A percentile compares a stretch with the other conserved stretches of the same genome.
Evolutionary conservation across 495 filamentous ascomycete genomes (phyloP).

Genomic region (Penicillium atrosanguineum): DNA sequence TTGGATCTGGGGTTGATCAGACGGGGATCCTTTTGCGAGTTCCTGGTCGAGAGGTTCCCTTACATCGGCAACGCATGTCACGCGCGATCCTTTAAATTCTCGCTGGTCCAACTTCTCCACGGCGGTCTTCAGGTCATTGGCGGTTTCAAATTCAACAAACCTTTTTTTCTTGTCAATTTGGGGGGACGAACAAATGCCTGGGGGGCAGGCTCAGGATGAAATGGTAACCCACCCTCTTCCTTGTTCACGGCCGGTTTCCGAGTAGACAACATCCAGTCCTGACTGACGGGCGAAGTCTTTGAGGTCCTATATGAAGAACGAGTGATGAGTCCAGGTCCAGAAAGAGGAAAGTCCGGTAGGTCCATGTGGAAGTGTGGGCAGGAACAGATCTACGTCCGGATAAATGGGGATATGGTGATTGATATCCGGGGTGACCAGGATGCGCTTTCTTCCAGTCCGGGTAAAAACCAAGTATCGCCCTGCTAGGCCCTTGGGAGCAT

Average conservation of each 20-base stretch:
- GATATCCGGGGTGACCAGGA: constrained; percentile 10
- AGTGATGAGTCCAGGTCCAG: constrained; percentile 45
- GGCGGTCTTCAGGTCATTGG: constrained; percentile 81
- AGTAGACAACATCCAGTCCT: constrained; percentile 96
- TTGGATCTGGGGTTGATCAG: constrained; percentile 51
- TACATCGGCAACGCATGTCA: constrained; percentile 86
- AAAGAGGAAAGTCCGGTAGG: constrained; percentile 28
- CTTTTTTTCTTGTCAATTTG: constrained; percentile 49
- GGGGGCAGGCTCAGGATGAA: constrained; percentile 6
- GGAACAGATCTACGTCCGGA: constrained; percentile 21
- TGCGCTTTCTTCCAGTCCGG: neutral
- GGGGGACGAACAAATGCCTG: constrained; percentile 5
- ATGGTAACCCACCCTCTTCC: constrained; percentile 77
- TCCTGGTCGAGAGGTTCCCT: constrained; percentile 26
- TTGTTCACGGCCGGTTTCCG: constrained; percentile 90
- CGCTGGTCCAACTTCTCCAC: constrained; percentile 88
- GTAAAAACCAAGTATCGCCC: neutral
- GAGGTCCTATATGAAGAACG: constrained; percentile 67
- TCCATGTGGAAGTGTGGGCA: constrained; percentile 15
- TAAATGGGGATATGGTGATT: neutral
- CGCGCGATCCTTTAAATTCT: constrained; percentile 84
- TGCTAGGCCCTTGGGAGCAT: neutral
- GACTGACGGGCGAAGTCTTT: constrained; percentile 99
- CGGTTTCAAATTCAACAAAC: constrained; percentile 97
- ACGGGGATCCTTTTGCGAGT: constrained; percentile 18